Evolutionary conservation across 2,329 filamentous ascomycete species (phyloP), one percentile per base, ranked within the genome.

Genomic region (Scedosporium aurantiacum): DNA sequence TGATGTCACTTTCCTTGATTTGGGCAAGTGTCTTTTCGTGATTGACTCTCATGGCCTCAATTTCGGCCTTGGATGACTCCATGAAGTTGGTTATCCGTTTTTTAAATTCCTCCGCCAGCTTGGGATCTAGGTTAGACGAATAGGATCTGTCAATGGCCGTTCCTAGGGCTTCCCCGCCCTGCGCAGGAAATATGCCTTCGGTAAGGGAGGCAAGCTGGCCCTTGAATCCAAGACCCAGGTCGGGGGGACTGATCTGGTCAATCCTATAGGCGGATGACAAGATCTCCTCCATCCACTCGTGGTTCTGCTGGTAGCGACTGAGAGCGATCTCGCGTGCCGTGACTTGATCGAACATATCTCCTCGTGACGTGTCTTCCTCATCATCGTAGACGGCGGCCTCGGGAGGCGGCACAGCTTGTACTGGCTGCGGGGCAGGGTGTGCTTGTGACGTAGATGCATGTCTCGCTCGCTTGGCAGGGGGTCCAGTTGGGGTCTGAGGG

Each of bases 281-380:
- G 28, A 99, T 87, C 74, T 99, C 93, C 70, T 97, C 94, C 90
- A 99, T 96, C 94, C 93, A 97, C 72, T 96, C 91, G 69, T 99
- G 93, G 68, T 99, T 95, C 70, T 97, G 91, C 71, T 88, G 88
- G 72, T 97, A 99, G 61, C 94, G 84, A 65, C 86, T 84, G 63
- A 90, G 79, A 67, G 91, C 96, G 64, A 99, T 88, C 65, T 99
- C 94, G 52, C 92, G 84, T 2, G 92, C 92, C 0, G 91, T 93
- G 64, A 97, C 78, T 65, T 91, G 84, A 70, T 99, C 94, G 68
- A 99, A 90, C 71, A 92, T 82, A 72, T 99, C 94, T 28, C 91
- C 91, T 21, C 89, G 82, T 5, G 88, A 89, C 2, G 88, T 89
- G 69, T 97, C 93, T 72, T 97, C 92, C 58, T 96, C 91, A 62